Base-by-base conservation (phyloP, 805 yeast genomes). In the Ogataea parapolymorpha region DNA sequence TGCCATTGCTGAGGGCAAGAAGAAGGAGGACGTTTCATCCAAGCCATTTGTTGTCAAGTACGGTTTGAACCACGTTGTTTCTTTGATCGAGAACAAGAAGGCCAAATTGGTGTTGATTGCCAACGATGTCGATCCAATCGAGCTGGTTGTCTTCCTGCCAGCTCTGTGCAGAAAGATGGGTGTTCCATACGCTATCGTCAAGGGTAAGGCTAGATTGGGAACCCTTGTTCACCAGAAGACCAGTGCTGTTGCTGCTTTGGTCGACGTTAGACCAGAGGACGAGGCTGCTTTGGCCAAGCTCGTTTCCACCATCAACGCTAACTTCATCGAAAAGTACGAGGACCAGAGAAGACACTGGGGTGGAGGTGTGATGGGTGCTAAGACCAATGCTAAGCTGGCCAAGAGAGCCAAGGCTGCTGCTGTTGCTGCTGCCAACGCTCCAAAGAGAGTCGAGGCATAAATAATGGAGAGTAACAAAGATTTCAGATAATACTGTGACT, bases 131-230 rank as follows among this genome's bases (percentile, higher is more conserved):
- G 97, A 89, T 80, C 97, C 97, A 68, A 85, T 89, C 66, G 97
- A 89, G 79, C 80, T 89, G 69, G 96, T 89, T 58, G 76, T 89
- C 63, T 89, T 86, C 84, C 77, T 89, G 63, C 97, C 97, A 67
- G 96, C 97, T 73, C 82, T 89, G 70, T 89, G 96, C 79, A 85
- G 90, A 79, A 89, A 89, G 84, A 80, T 89, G 91, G 96, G 96
- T 76, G 88, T 89, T 55, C 96, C 97, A 70, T 88, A 88, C 81
- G 96, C 96, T 58, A 83, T 88, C 68, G 85, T 88, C 70, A 87
- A 87, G 82, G 95, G 95, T 72, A 87, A 87, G 85, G 95, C 95
- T 57, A 87, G 96, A 80, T 83, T 88, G 66, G 96, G 96, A 57
- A 84, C 96, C 65, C 74, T 89, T 63, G 95, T 87, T 52, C 95